phyloP scores from a whole-genome alignment of 805 yeast genomes.

The Starmerella powellii region DNA sequence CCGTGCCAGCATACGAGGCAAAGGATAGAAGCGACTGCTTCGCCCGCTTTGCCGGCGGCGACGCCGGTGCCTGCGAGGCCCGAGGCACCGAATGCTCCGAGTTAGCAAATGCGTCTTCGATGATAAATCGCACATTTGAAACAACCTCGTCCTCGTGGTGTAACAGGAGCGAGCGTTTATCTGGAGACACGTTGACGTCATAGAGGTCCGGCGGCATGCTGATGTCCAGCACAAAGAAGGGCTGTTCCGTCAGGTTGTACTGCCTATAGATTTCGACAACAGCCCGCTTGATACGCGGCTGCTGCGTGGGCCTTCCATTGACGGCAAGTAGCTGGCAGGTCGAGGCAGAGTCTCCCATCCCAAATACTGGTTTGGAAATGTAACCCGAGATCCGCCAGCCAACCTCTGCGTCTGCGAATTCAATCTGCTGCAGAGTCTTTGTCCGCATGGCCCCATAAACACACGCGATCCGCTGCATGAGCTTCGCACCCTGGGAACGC shows the following conservation, averaged over 20 bases:
- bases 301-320: slow-evolving; percentile 61
- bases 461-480: slow-evolving; percentile 44
- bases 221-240: slow-evolving; percentile 55
- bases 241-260: slow-evolving; percentile 62
- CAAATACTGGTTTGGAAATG: slow-evolving; percentile 67
- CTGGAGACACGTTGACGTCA: slow-evolving; percentile 91
- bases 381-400: slow-evolving; percentile 35
- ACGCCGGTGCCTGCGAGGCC: background rate
- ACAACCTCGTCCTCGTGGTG: slow-evolving; percentile 54
- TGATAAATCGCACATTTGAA: slow-evolving; percentile 41
- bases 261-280: slow-evolving; percentile 63
- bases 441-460: slow-evolving; percentile 61
- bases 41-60: slow-evolving; percentile 11
- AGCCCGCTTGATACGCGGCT: slow-evolving; percentile 43
- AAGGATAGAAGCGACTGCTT: slow-evolving; percentile 12
- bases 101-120: slow-evolving; percentile 38
- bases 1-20: slow-evolving; percentile 15
- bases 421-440: slow-evolving; percentile 44
- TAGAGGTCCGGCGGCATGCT: slow-evolving; percentile 34
- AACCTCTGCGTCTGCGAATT: slow-evolving; percentile 23
- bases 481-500: slow-evolving; percentile 37
- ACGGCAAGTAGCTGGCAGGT: slow-evolving; percentile 70
- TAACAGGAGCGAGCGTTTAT: slow-evolving; percentile 60
- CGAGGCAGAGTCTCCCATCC: slow-evolving; percentile 55
- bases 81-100: slow-evolving; percentile 32